phyloP scores from a whole-genome alignment of 1,139 yeast species.

The Lodderomyces metapsilosis region DNA sequence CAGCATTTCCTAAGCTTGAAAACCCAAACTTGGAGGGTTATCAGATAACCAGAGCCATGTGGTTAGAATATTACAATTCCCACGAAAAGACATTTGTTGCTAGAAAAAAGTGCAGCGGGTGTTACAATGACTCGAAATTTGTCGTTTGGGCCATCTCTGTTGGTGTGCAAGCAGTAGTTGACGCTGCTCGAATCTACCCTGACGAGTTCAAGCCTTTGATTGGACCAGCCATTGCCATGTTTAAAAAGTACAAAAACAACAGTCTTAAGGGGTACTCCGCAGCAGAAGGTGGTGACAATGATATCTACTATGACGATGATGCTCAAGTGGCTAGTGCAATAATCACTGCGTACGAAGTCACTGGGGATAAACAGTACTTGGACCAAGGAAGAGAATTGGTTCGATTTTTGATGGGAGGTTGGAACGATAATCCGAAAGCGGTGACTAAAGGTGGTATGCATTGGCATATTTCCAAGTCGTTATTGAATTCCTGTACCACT shows the following conservation, averaged over 20 bases:
- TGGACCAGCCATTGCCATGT: constrained; percentile 50
- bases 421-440: constrained; percentile 47
- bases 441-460: constrained; percentile 57
- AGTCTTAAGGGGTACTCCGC: constrained; percentile 56
- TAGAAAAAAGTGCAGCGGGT: constrained; percentile 44
- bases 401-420: constrained; percentile 66
- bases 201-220: constrained; percentile 54
- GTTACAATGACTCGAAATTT: constrained; percentile 54
- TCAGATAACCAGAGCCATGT: constrained; percentile 40
- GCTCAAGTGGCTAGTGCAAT: constrained; percentile 73
- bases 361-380: constrained; percentile 52
- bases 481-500: constrained; percentile 66
- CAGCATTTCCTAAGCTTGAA: constrained; percentile 10
- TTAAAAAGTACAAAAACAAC: constrained; percentile 54
- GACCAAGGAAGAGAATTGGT: constrained; percentile 60
- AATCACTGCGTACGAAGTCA: constrained; percentile 67
- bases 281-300: constrained; percentile 59
- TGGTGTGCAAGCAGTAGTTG: constrained; percentile 60
- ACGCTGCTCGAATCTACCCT: constrained; percentile 59
- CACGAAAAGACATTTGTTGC: constrained; percentile 42
- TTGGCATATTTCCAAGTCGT: constrained; percentile 65
- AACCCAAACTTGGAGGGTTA: constrained; percentile 56
- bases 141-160: constrained; percentile 71
- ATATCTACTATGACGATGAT: constrained; percentile 73
- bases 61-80: constrained; percentile 49